Evolutionary conservation across 1,284 basidiomycete species (phyloP).

Genomic region (Malassezia caprae): DNA sequence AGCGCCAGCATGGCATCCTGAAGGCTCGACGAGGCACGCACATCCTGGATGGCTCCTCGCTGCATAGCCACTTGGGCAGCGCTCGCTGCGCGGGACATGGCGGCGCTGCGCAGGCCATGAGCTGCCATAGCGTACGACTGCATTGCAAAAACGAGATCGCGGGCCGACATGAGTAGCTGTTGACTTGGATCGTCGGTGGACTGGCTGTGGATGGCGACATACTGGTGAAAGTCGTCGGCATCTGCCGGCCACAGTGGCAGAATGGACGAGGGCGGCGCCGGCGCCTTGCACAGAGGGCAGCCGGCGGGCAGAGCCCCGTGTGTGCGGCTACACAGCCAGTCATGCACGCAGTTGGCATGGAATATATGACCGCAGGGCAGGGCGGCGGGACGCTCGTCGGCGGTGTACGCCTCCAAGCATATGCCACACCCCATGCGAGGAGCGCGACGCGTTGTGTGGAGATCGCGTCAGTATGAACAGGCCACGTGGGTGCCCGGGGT

Average conservation of each 20-base stretch:
- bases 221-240: constrained; percentile 9
- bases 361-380: constrained; percentile 18
- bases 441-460: not conserved
- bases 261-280: not conserved
- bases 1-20: not conserved
- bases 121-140: constrained; percentile 17
- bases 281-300: constrained; percentile 15
- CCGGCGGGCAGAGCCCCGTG: constrained; percentile 1
- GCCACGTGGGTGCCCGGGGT: not conserved
- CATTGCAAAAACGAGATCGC: constrained; percentile 4
- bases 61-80: not conserved
- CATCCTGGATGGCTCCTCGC: not conserved
- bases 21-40: not conserved
- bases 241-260: constrained; percentile 11
- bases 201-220: constrained; percentile 9
- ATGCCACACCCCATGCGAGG: constrained; percentile 13
- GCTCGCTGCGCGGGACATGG: not conserved
- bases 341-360: constrained; percentile 9
- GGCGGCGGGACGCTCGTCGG: constrained; percentile 11
- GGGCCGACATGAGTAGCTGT: not conserved
- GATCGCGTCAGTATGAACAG: not conserved
- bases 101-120: constrained; percentile 3
- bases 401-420: constrained; percentile 11
- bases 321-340: constrained; percentile 4
- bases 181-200: not conserved